A percentile compares a stretch with the other conserved stretches of the same genome.
These are phyloP conservation scores for Bretschneidera sinensis DNA, from an alignment of 345 rosid species.

Conservation along the genomic window DNA sequence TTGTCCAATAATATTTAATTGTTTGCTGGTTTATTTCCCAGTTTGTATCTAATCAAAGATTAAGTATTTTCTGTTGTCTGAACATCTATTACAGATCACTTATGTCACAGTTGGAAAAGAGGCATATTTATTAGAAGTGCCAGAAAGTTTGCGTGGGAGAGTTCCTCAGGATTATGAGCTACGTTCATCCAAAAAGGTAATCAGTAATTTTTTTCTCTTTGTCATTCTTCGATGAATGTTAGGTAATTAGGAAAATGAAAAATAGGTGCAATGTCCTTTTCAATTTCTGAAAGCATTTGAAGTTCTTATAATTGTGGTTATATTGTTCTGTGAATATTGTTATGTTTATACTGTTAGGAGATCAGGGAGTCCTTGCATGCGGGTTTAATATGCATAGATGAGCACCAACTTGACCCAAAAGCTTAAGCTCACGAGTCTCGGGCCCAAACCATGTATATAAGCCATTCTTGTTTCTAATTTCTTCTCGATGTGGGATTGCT, in stretches of 20 bases:
- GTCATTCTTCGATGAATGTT: not conserved
- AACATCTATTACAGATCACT: constrained; percentile 46
- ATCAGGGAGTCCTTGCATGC: too few species aligned
- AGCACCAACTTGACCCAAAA: too few species aligned
- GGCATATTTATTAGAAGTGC: constrained; percentile 76
- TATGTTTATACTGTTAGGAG: too few species aligned
- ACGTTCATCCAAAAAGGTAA: constrained; percentile 93
- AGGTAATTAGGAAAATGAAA: not conserved
- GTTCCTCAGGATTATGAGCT: constrained; percentile 85
- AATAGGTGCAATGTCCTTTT: too few species aligned
- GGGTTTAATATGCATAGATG: too few species aligned
- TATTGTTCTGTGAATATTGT: too few species aligned
- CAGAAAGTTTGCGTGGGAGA: constrained; percentile 64
- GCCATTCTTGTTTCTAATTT: too few species aligned
- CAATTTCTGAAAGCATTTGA: too few species aligned
- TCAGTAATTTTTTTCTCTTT: not conserved
- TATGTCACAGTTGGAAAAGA: constrained; percentile 97
- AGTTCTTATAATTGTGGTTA: too few species aligned
- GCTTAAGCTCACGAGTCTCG: too few species aligned
- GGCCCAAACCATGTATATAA: too few species aligned
- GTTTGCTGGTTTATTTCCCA: constrained; percentile 10
- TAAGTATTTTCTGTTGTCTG: constrained; percentile 20
- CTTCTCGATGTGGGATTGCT: too few species aligned
- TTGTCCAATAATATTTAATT: constrained; percentile 11
- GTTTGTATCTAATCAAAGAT: constrained; percentile 15